Base-by-base conservation (phyloP, 2,329 filamentous ascomycete genomes). In the Colletotrichum coccodes region DNA sequence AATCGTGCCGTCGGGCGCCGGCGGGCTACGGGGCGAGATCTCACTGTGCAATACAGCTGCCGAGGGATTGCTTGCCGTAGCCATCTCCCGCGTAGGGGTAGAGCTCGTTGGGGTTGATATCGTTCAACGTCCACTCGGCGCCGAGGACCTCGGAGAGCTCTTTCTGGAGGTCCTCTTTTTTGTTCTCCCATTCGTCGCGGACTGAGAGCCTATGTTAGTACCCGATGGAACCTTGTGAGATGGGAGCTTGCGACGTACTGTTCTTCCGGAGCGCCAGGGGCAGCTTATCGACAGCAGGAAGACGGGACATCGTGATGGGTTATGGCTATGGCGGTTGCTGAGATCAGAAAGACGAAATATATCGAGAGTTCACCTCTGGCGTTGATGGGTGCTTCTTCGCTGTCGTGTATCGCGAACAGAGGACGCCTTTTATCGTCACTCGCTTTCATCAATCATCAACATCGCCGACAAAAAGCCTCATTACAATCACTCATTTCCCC, bases 231-330 rank as follows among this genome's bases (percentile, higher is more conserved):
- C 9, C 21, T n/a, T 36, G n/a, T 21, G 26, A 32, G 23, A 46
- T 30, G 34, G 49, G 7, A 34, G 49, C 5, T 21, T 52, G 30
- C 9, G 16, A 60, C 65, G 4, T 73, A 87, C 86, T 73, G 75
- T 87, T 85, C 78, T 86, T 88, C 75, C 85, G 84, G 49, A 84
- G 73, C 36, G 81, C 82, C 70, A 88, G 83, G 40, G 85, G 80
- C 12, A 88, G 78, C 77, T 85, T 88, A 70, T 83, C 85, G 50
- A 79, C 81, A 8, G 85, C 83, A 9, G 83, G 79, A 56, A 85
- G 80, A 44, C 77, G 78, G 64, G 73, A 72, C 79, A 81, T 80
- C 57, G 11, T 75, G 73, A 59, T 6, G 26, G n/a, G 23, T 50
- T 16, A 50, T n/a, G n/a, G 49, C 7, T 7, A 21, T 3, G 30